Percentiles rank a stretch among this genome's conserved stretches.
Evolutionary conservation across 192 early-diverging fungal genomes (phyloP).

Genomic region (Podila epigama): DNA sequence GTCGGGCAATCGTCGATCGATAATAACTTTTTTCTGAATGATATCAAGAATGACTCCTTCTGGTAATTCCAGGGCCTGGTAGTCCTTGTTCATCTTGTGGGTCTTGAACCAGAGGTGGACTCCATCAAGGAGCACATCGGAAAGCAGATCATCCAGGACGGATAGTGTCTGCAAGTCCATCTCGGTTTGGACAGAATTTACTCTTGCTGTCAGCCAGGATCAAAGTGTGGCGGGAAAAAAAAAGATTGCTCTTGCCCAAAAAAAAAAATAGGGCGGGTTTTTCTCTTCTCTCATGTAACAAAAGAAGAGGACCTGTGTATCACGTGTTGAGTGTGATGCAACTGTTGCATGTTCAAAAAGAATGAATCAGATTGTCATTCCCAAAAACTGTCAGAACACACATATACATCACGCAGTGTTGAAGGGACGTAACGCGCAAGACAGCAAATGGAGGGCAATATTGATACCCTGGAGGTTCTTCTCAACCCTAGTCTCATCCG

Average conservation of each 20-base stretch:
- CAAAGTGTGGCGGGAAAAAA: too few species aligned
- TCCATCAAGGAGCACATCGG: slow-evolving; percentile 56
- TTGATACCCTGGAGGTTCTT: slow-evolving; percentile 42
- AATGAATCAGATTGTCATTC: not conserved
- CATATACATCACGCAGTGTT: not conserved
- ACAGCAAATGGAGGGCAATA: slow-evolving; percentile 2
- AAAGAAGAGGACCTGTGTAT: too few species aligned
- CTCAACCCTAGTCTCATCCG: slow-evolving; percentile 32
- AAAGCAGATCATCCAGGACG: slow-evolving; percentile 58
- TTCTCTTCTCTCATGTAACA: too few species aligned
- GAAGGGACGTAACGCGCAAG: too few species aligned
- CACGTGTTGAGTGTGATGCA: too few species aligned
- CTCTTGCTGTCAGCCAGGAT: too few species aligned
- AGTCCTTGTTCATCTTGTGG: slow-evolving; percentile 56
- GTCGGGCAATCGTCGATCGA: slow-evolving; percentile 37
- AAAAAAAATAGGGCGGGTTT: too few species aligned
- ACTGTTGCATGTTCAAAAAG: too few species aligned
- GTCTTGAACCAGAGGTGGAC: slow-evolving; percentile 60
- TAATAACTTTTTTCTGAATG: slow-evolving; percentile 50
- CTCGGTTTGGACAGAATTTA: too few species aligned
- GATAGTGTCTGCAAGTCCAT: slow-evolving; percentile 61
- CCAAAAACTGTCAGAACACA: not conserved
- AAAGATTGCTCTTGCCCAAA: too few species aligned
- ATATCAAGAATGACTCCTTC: slow-evolving; percentile 39
- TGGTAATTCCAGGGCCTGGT: slow-evolving; percentile 22